Evolutionary conservation across 2,329 filamentous ascomycete genomes (phyloP).

Genomic region (Juglanconis sp.): DNA sequence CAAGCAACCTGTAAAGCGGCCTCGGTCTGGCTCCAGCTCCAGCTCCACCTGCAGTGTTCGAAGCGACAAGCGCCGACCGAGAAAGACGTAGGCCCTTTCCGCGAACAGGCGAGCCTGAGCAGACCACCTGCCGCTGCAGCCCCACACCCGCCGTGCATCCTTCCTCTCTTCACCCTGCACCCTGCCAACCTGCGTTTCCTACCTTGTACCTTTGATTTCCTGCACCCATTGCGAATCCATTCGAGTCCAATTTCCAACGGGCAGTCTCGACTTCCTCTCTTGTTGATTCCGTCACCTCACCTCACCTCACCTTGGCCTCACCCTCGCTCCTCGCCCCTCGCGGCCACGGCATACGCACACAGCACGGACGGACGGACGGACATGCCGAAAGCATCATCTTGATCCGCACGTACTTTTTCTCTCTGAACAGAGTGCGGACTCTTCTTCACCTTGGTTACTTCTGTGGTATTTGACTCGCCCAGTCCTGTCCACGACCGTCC

Average conservation of each 20-base stretch:
- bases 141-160: not conserved
- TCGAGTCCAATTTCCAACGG: not conserved
- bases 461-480: slow-evolving; percentile 8
- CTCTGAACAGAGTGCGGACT: not conserved
- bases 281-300: not conserved
- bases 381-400: not conserved
- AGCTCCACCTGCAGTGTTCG: not conserved
- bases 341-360: not conserved
- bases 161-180: not conserved
- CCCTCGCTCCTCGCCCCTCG: no score
- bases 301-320: not conserved
- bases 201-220: not conserved
- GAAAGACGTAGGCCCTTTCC: not conserved
- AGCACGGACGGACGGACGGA: not conserved
- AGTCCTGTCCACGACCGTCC: not conserved
- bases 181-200: not conserved
- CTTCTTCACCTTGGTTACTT: not conserved
- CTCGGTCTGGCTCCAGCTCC: no score
- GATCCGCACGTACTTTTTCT: not conserved
- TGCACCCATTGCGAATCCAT: not conserved
- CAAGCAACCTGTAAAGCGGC: no score
- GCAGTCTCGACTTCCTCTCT: not conserved
- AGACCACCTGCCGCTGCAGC: not conserved
- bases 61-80: not conserved
- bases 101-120: not conserved